Evolutionary conservation across 1,284 basidiomycete species (phyloP).

Genomic region (Grifola frondosa): DNA sequence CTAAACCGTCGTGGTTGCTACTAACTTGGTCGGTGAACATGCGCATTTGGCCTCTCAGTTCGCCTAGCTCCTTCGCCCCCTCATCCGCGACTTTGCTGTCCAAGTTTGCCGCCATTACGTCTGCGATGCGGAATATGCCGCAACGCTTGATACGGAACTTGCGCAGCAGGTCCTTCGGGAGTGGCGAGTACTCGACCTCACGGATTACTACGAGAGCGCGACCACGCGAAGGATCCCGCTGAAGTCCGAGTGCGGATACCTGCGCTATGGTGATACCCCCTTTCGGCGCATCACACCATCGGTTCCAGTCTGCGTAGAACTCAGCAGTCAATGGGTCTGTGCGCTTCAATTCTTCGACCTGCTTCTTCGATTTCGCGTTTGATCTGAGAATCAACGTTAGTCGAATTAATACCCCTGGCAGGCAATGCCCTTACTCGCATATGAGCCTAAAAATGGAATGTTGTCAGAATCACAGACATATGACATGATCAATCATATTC

Average conservation of each 20-base stretch:
- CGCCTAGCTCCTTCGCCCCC: too few relatives aligned
- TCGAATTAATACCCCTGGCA: not conserved
- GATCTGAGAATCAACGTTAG: not conserved
- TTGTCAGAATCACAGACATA: too few relatives aligned
- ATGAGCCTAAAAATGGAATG: not conserved
- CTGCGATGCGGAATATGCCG: slow-evolving; percentile 22
- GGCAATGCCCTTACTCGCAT: not conserved
- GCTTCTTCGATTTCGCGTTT: not conserved
- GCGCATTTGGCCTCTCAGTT: too few relatives aligned
- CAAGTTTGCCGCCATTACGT: slow-evolving; percentile 5
- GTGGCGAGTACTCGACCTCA: slow-evolving; percentile 21
- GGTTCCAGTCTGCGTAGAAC: slow-evolving; percentile 7
- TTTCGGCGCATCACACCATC: slow-evolving; percentile 6
- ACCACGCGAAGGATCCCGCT: slow-evolving; percentile 21
- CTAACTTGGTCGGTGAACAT: too few relatives aligned
- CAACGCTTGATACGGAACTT: slow-evolving; percentile 14
- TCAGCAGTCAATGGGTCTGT: slow-evolving; percentile 2
- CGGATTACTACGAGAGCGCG: slow-evolving; percentile 25
- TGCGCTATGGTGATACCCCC: not conserved
- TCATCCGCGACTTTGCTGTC: too few relatives aligned
- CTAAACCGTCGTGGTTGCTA: too few relatives aligned
- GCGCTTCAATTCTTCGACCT: not conserved
- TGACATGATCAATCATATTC: not conserved
- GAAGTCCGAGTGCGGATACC: slow-evolving; percentile 21
- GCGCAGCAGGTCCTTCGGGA: slow-evolving; percentile 15